Conservation (phyloP, 108 stramenopile genomes). For the Aurantiochytrium sp. region DNA sequence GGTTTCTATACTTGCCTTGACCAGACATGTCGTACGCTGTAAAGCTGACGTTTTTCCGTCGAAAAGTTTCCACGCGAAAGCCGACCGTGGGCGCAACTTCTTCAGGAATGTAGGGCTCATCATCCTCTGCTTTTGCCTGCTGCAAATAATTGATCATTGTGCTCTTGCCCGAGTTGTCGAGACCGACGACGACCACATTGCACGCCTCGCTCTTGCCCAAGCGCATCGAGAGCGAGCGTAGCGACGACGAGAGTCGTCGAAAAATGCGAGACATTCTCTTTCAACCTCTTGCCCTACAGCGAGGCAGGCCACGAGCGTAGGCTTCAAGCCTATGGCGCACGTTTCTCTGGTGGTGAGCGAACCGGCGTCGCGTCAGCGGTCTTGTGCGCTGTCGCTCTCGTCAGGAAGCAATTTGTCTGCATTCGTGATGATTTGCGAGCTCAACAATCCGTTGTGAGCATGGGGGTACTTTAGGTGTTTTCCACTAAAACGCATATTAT, state of each 20-base stretch:
- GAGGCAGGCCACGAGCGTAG: too few species aligned
- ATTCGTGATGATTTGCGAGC: too few species aligned
- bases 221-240: not conserved
- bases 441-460: too few species aligned
- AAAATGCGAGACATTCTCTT: not conserved
- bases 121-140: not conserved
- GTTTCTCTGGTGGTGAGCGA: too few species aligned
- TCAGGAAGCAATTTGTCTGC: too few species aligned
- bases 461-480: too few species aligned
- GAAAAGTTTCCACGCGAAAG: slow-evolving; percentile 16
- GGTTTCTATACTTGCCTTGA: not conserved
- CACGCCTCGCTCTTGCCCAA: not conserved
- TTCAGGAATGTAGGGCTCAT: not conserved
- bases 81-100: slow-evolving; percentile 26
- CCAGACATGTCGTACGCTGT: slow-evolving; percentile 26
- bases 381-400: too few species aligned
- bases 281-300: too few species aligned
- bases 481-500: too few species aligned
- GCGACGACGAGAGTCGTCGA: not conserved
- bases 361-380: too few species aligned
- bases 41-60: slow-evolving; percentile 4
- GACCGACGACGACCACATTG: slow-evolving; percentile 18
- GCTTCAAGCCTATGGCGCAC: too few species aligned
- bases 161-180: slow-evolving; percentile 24
- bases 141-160: slow-evolving; percentile 20